These are phyloP conservation scores for Coemansia sp. DNA, from an alignment of 192 early-diverging fungal genomes.

Conservation along the genomic window DNA sequence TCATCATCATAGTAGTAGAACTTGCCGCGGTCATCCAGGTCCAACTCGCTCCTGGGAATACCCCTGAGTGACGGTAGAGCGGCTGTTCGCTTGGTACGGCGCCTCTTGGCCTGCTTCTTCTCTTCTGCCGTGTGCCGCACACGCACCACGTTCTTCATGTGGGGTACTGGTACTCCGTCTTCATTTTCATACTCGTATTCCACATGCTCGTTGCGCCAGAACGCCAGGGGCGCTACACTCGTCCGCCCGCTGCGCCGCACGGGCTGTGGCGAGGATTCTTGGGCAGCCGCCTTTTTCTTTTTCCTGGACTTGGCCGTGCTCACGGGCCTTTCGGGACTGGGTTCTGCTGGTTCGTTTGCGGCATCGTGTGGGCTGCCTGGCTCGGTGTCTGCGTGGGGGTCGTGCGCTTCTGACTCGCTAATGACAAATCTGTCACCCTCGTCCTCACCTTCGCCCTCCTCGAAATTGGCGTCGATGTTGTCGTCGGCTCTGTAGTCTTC, in stretches of 20 bases:
- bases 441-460: not conserved
- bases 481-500: not conserved
- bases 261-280: not conserved
- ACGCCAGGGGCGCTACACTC: constrained; percentile 35
- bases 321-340: not conserved
- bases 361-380: not conserved
- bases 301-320: not conserved
- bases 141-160: constrained; percentile 40
- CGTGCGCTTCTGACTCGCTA: not conserved
- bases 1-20: constrained; percentile 49
- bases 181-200: constrained; percentile 37
- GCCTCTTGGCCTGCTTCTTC: constrained; percentile 32
- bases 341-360: not conserved
- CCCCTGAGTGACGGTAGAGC: constrained; percentile 19
- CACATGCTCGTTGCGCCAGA: constrained; percentile 52
- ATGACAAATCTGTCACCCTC: too few species aligned
- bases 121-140: constrained; percentile 47
- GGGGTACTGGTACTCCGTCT: constrained; percentile 15
- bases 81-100: constrained; percentile 12
- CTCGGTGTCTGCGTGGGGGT: too few species aligned
- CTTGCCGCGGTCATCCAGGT: constrained; percentile 16
- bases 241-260: constrained; percentile 39
- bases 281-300: not conserved
- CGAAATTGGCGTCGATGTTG: not conserved
- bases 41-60: constrained; percentile 24